Evolutionary conservation across 2,329 filamentous ascomycete species (phyloP).

Genomic region (Colletotrichum orbiculare): DNA sequence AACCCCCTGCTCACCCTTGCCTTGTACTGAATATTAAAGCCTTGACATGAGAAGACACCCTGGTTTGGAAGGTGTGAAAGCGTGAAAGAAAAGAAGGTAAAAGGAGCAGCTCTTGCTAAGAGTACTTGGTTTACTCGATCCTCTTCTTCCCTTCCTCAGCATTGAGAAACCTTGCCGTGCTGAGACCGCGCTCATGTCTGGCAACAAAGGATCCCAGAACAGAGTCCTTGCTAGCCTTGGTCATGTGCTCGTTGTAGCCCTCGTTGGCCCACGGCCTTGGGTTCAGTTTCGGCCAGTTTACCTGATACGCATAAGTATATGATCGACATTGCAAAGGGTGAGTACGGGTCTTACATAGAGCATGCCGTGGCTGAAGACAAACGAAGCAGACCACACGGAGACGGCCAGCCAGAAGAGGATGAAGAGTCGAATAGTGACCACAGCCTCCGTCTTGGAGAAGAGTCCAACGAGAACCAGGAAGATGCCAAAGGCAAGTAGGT

Average conservation of each 20-base stretch:
- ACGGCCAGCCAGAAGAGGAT: slow-evolving; percentile 81
- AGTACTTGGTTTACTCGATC: slow-evolving; percentile 72
- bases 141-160: slow-evolving; percentile 99
- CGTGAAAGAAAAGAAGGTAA: not conserved
- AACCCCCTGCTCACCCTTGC: slow-evolving; percentile 8
- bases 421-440: slow-evolving; percentile 86
- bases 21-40: not conserved
- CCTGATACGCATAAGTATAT: slow-evolving; percentile 62
- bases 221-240: slow-evolving; percentile 83
- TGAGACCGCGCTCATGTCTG: slow-evolving; percentile 83
- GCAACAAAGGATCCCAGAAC: slow-evolving; percentile 81
- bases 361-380: slow-evolving; percentile 87
- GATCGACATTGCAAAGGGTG: slow-evolving; percentile 30
- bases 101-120: not conserved
- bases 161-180: slow-evolving; percentile 82
- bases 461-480: slow-evolving; percentile 84
- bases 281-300: slow-evolving; percentile 98
- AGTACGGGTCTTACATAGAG: slow-evolving; percentile 80
- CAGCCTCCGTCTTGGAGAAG: slow-evolving; percentile 77
- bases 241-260: slow-evolving; percentile 87
- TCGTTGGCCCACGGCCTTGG: slow-evolving; percentile 87
- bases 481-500: slow-evolving; percentile 84
- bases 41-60: slow-evolving; percentile 1
- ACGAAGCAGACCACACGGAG: slow-evolving; percentile 77
- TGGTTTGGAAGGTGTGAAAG: not conserved